These are phyloP conservation scores for Hibiscus trionum DNA, from an alignment of 345 rosid species.

Conservation along the genomic window DNA sequence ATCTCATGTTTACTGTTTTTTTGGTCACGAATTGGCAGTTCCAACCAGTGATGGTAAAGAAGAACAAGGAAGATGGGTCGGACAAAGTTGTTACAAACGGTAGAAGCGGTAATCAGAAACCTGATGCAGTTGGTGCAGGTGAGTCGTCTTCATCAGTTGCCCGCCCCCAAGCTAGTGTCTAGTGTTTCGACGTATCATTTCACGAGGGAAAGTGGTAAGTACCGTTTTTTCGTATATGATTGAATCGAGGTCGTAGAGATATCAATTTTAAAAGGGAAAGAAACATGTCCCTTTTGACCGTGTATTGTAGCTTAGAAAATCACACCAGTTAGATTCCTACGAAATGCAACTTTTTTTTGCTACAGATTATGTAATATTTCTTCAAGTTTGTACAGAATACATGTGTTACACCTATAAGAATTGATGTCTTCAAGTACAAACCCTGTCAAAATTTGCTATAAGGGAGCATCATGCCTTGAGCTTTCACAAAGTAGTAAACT, in stretches of 20 bases:
- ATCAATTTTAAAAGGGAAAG: not conserved
- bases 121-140: slow-evolving; percentile 35
- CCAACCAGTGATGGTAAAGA: slow-evolving; percentile 76
- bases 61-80: slow-evolving; percentile 53
- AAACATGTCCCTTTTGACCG: not conserved
- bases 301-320: not conserved
- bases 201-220: not conserved
- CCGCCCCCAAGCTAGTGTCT: slow-evolving; percentile 25
- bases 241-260: not conserved
- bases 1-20: not conserved
- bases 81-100: slow-evolving; percentile 43
- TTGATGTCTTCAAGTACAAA: not conserved
- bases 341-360: not conserved
- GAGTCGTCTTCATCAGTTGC: slow-evolving; percentile 54
- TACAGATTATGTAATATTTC: not conserved
- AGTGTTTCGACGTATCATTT: not conserved
- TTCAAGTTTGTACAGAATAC: not conserved
- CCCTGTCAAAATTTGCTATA: not conserved
- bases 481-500: not conserved
- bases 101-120: slow-evolving; percentile 23
- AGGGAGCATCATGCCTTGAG: not conserved
- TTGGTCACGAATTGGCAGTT: slow-evolving; percentile 36
- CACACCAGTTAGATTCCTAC: not conserved
- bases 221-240: not conserved
- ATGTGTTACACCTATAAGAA: not conserved